phyloP scores from a whole-genome alignment of 805 yeast species.

The Zygosaccharomyces bisporus region DNA sequence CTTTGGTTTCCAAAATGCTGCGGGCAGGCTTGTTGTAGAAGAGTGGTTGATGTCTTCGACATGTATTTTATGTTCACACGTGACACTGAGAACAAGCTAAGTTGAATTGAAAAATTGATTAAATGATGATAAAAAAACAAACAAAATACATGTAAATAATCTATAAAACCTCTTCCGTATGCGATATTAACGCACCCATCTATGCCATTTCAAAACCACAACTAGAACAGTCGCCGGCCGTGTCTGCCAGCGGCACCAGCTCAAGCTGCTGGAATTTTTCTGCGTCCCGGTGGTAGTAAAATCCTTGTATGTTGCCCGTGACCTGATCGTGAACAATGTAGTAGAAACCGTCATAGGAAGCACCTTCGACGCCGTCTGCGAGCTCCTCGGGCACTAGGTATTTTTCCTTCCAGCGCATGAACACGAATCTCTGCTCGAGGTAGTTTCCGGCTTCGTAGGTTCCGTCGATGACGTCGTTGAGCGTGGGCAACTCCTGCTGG shows the following conservation, averaged over 20 bases:
- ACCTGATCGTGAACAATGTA: conserved; percentile 77
- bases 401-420: conserved; percentile 94
- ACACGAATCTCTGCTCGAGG: conserved; percentile 48
- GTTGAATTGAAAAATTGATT: too few relatives aligned
- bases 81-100: too few relatives aligned
- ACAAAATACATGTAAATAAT: background rate
- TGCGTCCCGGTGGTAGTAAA: conserved; percentile 76
- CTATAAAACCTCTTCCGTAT: background rate
- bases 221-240: conserved; percentile 15
- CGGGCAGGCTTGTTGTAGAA: too few relatives aligned
- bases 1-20: too few relatives aligned
- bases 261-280: conserved; percentile 75
- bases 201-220: conserved; percentile 27
- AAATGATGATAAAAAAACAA: conserved; percentile 1
- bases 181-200: background rate
- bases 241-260: conserved; percentile 36
- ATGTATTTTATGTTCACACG: background rate
- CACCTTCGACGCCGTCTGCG: conserved; percentile 46
- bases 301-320: conserved; percentile 73
- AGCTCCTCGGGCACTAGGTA: conserved; percentile 79
- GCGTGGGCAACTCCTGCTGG: conserved; percentile 10
- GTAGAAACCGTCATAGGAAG: conserved; percentile 90
- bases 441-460: conserved; percentile 30
- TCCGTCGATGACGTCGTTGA: conserved; percentile 21
- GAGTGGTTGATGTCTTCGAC: background rate